Evolutionary conservation across 345 rosid species (phyloP).

Genomic region (Hirschfeldia incana): DNA sequence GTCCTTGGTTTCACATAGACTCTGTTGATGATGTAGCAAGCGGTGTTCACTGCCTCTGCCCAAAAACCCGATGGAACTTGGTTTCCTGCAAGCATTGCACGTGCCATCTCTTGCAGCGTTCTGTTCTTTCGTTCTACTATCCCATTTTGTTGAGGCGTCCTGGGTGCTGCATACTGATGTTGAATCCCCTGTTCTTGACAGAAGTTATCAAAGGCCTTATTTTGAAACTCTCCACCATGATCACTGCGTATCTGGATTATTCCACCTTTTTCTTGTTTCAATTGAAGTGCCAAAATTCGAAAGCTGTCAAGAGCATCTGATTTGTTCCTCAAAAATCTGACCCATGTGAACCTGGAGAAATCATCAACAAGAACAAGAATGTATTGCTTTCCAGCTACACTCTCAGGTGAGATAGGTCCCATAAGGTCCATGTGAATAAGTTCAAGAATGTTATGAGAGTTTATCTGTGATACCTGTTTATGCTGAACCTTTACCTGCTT

Average conservation of each 20-base stretch:
- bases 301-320: not conserved
- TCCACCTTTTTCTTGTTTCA: not conserved
- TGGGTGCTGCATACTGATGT: not conserved
- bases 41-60: not conserved
- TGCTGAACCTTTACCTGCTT: not conserved
- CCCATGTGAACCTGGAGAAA: not conserved
- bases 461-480: not conserved
- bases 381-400: not conserved
- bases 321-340: not conserved
- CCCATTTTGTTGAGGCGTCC: not conserved
- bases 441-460: not conserved
- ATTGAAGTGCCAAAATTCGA: not conserved
- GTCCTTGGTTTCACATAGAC: not conserved
- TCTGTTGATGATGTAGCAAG: not conserved
- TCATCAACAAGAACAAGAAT: not conserved
- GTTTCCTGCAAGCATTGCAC: not conserved
- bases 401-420: not conserved
- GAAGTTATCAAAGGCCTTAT: not conserved
- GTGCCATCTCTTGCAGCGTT: not conserved
- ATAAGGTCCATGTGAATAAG: not conserved
- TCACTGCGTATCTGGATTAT: not conserved
- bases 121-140: not conserved
- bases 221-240: not conserved
- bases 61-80: not conserved
- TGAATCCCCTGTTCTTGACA: not conserved